Percentiles rank a stretch among this genome's conserved stretches.
Evolutionary conservation across 345 rosid genomes (phyloP).

Genomic region (Aquilaria malaccensis): DNA sequence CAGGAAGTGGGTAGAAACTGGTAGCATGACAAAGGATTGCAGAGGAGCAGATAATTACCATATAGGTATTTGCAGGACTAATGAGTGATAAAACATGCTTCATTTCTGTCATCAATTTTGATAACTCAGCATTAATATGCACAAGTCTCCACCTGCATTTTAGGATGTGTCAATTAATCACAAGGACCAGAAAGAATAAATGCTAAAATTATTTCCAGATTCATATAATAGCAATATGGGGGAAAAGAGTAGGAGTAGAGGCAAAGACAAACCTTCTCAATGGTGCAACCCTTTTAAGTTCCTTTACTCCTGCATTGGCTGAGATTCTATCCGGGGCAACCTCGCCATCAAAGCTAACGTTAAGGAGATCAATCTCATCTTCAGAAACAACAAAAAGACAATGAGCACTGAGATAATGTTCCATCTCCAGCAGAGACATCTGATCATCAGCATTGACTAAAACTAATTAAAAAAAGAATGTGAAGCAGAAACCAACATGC

Average conservation of each 20-base stretch:
- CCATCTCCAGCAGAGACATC: neutral
- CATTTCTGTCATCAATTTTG: slow-evolving; percentile 54
- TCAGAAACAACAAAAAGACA: slow-evolving; percentile 15
- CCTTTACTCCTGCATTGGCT: slow-evolving; percentile 65
- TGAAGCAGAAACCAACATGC: neutral
- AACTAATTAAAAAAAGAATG: neutral
- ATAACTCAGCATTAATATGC: slow-evolving; percentile 77
- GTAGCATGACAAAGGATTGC: neutral
- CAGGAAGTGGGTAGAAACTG: too few relatives aligned
- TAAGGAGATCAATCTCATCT: slow-evolving; percentile 90
- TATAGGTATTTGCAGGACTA: slow-evolving; percentile 80
- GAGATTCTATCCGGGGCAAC: slow-evolving; percentile 91
- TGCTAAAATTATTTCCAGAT: neutral
- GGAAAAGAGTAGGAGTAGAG: neutral
- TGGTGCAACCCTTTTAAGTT: slow-evolving; percentile 67
- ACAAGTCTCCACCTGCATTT: slow-evolving; percentile 87
- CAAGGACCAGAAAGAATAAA: neutral
- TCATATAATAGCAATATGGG: neutral
- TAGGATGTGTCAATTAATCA: slow-evolving; percentile 7
- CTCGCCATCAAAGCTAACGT: slow-evolving; percentile 85
- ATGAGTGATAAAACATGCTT: slow-evolving; percentile 80
- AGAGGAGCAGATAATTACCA: slow-evolving; percentile 36
- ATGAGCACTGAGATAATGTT: neutral
- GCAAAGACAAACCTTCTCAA: slow-evolving; percentile 48
- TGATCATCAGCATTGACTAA: neutral